Percentiles rank a stretch among this genome's conserved stretches.
phyloP scores from a whole-genome alignment of 2,329 filamentous ascomycete genomes.

The Ascochyta koolunga region DNA sequence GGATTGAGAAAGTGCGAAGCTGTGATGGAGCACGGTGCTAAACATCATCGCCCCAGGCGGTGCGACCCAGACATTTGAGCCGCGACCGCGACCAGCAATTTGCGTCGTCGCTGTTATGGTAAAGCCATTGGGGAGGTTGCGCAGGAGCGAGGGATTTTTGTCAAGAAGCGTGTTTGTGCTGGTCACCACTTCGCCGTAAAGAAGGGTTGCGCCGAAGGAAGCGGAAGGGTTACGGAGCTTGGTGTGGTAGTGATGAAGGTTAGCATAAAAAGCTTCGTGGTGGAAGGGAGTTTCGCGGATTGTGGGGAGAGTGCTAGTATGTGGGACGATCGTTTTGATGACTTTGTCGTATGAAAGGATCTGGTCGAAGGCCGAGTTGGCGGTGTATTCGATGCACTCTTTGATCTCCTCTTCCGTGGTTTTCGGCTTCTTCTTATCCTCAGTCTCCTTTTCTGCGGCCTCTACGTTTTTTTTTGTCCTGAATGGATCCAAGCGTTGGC shows the following conservation, averaged over 20 bases:
- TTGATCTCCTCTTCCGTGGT: slow-evolving; percentile 39
- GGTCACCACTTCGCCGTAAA: slow-evolving; percentile 92
- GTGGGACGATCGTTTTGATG: slow-evolving; percentile 74
- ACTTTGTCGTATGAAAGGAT: slow-evolving; percentile 77
- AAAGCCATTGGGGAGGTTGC: slow-evolving; percentile 81
- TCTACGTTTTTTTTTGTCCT: slow-evolving; percentile 25
- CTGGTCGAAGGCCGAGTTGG: slow-evolving; percentile 55
- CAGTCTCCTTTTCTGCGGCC: slow-evolving; percentile 21
- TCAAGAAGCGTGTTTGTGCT: slow-evolving; percentile 94
- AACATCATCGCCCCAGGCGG: slow-evolving; percentile 86
- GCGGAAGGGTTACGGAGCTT: slow-evolving; percentile 61
- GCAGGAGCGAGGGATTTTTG: slow-evolving; percentile 83
- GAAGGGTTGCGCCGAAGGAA: slow-evolving; percentile 75
- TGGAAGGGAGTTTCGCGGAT: slow-evolving; percentile 84
- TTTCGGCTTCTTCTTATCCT: slow-evolving; percentile 33
- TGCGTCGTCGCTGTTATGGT: slow-evolving; percentile 87
- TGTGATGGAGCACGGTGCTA: slow-evolving; percentile 85
- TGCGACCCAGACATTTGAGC: slow-evolving; percentile 92
- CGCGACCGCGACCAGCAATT: slow-evolving; percentile 84
- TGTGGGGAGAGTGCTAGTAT: slow-evolving; percentile 71
- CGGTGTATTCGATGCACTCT: slow-evolving; percentile 37
- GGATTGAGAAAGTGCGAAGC: slow-evolving; percentile 70
- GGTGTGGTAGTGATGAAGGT: slow-evolving; percentile 70
- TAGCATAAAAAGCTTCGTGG: slow-evolving; percentile 77
- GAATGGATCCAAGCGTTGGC: slow-evolving; percentile 32